Evolutionary conservation across 2,329 filamentous ascomycete genomes (phyloP).

Genomic region (Nothophoma quercina): DNA sequence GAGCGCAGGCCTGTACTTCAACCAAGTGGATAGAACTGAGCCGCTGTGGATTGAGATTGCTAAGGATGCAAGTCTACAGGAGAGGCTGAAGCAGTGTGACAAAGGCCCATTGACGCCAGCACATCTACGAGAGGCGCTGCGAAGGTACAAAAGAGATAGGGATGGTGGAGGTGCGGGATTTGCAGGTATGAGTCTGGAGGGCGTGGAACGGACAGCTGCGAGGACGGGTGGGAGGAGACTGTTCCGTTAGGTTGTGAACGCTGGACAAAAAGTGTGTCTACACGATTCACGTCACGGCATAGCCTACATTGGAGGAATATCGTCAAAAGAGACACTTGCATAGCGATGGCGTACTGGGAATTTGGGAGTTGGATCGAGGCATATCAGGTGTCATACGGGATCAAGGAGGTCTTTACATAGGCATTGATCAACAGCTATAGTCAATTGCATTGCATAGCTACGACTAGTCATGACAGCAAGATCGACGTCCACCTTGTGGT

Average conservation of each 20-base stretch:
- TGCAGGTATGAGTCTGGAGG: conserved; percentile 58
- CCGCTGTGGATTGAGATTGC: conserved; percentile 40
- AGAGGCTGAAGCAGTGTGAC: conserved; percentile 45
- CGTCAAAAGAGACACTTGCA: neutral
- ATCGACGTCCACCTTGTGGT: too few relatives aligned
- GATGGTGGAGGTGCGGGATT: conserved; percentile 68
- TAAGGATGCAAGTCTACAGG: conserved; percentile 32
- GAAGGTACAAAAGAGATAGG: conserved; percentile 69
- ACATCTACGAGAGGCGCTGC: conserved; percentile 75
- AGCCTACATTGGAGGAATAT: neutral
- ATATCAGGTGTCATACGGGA: too few relatives aligned
- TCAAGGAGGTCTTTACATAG: too few relatives aligned
- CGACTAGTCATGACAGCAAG: too few relatives aligned
- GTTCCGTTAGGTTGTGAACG: conserved; percentile 47
- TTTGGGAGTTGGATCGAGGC: neutral
- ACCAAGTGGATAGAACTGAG: conserved; percentile 32
- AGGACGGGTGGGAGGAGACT: conserved; percentile 56
- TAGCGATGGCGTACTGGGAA: conserved; percentile 16
- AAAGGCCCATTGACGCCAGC: conserved; percentile 72
- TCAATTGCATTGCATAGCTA: too few relatives aligned
- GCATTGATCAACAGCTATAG: too few relatives aligned
- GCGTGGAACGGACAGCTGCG: conserved; percentile 53
- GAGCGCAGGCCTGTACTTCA: conserved; percentile 33
- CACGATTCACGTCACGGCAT: neutral
- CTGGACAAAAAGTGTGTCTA: too few relatives aligned